Evolutionary conservation across 192 early-diverging fungal genomes (phyloP), one percentile per base, ranked within the genome.

Genomic region (Allomyces arbusculus): DNA sequence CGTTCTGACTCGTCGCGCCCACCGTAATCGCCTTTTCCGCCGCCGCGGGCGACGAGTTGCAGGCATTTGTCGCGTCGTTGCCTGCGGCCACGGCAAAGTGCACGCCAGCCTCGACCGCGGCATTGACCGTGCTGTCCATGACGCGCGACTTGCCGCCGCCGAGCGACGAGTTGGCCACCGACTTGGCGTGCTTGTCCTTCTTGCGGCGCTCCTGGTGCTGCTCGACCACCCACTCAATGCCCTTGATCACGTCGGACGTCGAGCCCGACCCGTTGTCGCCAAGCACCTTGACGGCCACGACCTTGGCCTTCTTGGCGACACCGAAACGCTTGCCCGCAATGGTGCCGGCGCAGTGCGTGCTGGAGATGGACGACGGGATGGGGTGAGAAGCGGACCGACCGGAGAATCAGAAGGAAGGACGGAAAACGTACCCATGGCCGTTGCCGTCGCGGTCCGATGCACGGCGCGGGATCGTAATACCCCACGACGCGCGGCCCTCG

Each of bases 231-330:
- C 50, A 58, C 16, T 58, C 20, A 61, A 90, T 82, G 44, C 92
- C 92, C 61, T 79, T 80, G 28, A 95, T 79, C 23, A 96, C 92
- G 70, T 94, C 94, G 58, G 82, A 75, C 85, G 91, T 89, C 63
- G 92, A 80, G 44, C 91, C 91, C 3, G 89, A 90, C 45, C 92
- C 92, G 76, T 92, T 92, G 64, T 83, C 82, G 33, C 86, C 72
- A 64, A 95, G 77, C 22, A 95, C 93, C 80, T 95, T 95, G 78
- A 95, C 87, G 8, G 92, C 91, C n/a, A 95, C 87, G 23, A 90
- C 73, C 24, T 86, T 71, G 7, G 87, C 89, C 24, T 80, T 83
- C 80, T 95, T 95, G 72, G 93, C 86, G 44, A 95, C 89, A 69
- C 93, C 93, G 66, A 82, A 95, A 23, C 77, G 79, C 65, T 79